Base-by-base conservation (phyloP, 2,329 filamentous ascomycete genomes). In the Thelonectria rubi region DNA sequence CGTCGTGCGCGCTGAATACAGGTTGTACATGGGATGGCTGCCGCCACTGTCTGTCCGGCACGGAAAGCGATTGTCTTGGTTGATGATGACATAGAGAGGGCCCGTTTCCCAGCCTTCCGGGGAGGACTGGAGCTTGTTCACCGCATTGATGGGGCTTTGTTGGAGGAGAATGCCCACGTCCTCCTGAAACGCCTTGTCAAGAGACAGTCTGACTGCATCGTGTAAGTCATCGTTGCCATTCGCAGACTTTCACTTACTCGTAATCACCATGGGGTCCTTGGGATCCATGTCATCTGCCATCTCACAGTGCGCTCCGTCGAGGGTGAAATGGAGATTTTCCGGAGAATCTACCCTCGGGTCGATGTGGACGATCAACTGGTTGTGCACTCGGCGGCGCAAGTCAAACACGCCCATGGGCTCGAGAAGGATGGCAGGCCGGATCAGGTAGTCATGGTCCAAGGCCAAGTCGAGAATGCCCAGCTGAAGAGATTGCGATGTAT, bases 391-490 rank as follows among this genome's bases (percentile, higher is more conserved):
- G 21, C 69, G 67, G 21, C 70, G 69, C 15, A 68, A 46, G 15
- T 67, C 50, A 15, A 54, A 45, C 9, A 45, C 32, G 0, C 62
- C 65, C 55, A 71, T 63, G 14, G 66, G 37, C 26, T 71, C 64
- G 15, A 71, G 64, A 2, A 71, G 4, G 2, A 71, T 56, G 6
- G 67, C 67, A 26, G 69, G 69, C 1, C 69, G 61, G 10, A 37
- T 26, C n/a, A 71, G 55, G 32, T 71, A 62, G 30, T 71, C 69
- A 2, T 65, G 43, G 5, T 71, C 67, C 10, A 63, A 51, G 5
- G 62, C 67, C 10, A 71, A 55, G 45, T 71, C 64, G 18, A 70
- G 46, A 32, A 71, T 65, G 10, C 69, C 69, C 3, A 71, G 53
- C 51, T 53, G 71, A 12, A 71, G 45, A 15, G 58, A 43, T 18